These are phyloP conservation scores for Cutaneotrichosporon spelunceum DNA, from an alignment of 1,284 basidiomycete species.

Conservation along the genomic window DNA sequence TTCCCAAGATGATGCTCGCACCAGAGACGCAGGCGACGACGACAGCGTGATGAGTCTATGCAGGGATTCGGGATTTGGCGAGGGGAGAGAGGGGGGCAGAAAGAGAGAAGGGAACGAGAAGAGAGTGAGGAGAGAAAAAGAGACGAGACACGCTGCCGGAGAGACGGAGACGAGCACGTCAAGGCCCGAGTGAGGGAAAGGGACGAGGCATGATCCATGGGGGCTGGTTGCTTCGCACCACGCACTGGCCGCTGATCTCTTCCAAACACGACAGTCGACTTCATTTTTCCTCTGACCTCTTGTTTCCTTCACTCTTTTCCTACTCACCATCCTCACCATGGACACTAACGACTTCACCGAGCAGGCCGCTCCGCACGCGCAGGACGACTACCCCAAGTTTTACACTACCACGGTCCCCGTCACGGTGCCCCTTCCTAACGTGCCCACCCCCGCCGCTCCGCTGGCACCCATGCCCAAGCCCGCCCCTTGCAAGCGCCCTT, in stretches of 20 bases:
- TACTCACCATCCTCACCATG: neutral
- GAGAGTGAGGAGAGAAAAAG: no score
- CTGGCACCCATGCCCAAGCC: neutral
- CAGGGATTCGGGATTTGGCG: conserved; percentile 1
- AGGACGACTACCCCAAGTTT: neutral
- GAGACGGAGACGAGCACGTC: no score
- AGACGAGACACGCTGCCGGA: no score
- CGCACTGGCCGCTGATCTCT: neutral
- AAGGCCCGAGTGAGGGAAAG: no score
- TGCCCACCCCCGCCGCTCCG: neutral
- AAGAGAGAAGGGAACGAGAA: neutral
- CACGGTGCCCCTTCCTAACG: neutral
- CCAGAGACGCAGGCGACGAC: conserved; percentile 20
- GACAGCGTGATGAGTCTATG: neutral
- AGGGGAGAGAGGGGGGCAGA: neutral
- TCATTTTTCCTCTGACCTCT: neutral
- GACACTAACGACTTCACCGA: neutral
- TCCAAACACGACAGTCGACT: conserved; percentile 2
- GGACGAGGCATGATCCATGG: neutral
- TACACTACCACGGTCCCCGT: conserved; percentile 7
- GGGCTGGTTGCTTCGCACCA: conserved; percentile 6
- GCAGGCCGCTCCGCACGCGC: neutral
- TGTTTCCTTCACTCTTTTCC: neutral
- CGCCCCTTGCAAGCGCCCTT: neutral
- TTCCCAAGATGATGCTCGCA: conserved; percentile 41